phyloP scores from a whole-genome alignment of 225 moss, liverwort and hornwort species.

The Lunularia cruciata region DNA sequence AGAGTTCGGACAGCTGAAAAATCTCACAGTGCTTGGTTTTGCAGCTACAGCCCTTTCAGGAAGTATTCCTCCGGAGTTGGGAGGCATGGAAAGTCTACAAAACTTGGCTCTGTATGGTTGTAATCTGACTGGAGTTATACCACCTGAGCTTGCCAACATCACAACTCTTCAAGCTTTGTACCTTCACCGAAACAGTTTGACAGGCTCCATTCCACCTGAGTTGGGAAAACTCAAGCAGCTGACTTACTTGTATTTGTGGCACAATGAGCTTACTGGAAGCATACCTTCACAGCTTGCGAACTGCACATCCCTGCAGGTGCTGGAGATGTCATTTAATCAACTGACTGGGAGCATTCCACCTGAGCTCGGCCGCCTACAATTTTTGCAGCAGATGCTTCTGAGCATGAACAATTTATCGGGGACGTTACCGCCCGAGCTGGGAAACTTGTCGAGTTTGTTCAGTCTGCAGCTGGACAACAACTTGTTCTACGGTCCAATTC shows the following conservation, averaged over 20 bases:
- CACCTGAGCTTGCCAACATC: slow-evolving; percentile 50
- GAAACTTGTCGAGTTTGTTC: slow-evolving; percentile 39
- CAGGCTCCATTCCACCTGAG: slow-evolving; percentile 55
- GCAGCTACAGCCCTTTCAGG: slow-evolving; percentile 44
- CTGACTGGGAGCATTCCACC: slow-evolving; percentile 46
- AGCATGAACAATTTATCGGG: slow-evolving; percentile 47
- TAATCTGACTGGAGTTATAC: slow-evolving; percentile 59
- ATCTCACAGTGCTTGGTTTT: slow-evolving; percentile 44
- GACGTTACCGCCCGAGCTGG: slow-evolving; percentile 41
- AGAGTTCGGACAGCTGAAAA: slow-evolving; percentile 43
- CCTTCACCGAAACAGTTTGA: slow-evolving; percentile 56
- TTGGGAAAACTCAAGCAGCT: slow-evolving; percentile 54
- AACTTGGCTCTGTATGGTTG: slow-evolving; percentile 49
- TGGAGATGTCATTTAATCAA: slow-evolving; percentile 41
- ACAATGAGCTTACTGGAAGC: slow-evolving; percentile 48
- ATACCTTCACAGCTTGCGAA: slow-evolving; percentile 45
- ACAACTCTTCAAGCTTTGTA: slow-evolving; percentile 45
- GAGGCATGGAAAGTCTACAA: slow-evolving; percentile 31
- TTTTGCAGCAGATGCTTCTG: slow-evolving; percentile 47
- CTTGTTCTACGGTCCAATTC: slow-evolving; percentile 44
- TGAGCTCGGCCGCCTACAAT: slow-evolving; percentile 34
- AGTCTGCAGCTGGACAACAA: slow-evolving; percentile 52
- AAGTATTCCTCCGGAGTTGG: slow-evolving; percentile 39
- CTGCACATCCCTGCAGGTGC: slow-evolving; percentile 27
- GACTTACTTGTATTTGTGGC: slow-evolving; percentile 61